These are phyloP conservation scores for Acer campestre DNA, from an alignment of 345 rosid genomes.

Conservation along the genomic window DNA sequence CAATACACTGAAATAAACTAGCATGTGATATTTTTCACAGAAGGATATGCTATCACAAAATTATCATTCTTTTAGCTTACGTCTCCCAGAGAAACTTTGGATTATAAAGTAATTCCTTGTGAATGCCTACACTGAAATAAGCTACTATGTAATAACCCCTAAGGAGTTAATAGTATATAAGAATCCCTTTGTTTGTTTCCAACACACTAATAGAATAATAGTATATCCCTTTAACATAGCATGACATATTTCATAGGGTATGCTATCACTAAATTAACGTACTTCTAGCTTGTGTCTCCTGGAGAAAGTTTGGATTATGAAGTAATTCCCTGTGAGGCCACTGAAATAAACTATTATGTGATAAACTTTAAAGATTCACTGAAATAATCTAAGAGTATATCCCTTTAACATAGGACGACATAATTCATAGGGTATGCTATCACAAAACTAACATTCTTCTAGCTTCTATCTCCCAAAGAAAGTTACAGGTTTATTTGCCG, in stretches of 20 bases:
- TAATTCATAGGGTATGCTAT: neutral
- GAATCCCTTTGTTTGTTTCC: neutral
- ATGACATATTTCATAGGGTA: neutral
- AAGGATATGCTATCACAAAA: neutral
- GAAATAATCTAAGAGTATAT: neutral
- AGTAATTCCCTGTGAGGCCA: neutral
- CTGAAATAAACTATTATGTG: neutral
- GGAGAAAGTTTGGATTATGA: neutral
- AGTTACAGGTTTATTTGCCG: neutral
- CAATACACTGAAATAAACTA: neutral
- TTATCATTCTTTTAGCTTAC: neutral
- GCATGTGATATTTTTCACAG: neutral
- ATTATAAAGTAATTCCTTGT: neutral
- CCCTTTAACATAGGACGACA: neutral
- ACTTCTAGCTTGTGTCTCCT: neutral
- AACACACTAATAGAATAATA: neutral
- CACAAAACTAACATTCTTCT: neutral
- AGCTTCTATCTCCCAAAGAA: neutral
- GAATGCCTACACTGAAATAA: neutral
- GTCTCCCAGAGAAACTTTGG: neutral
- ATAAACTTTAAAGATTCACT: neutral
- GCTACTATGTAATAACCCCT: neutral
- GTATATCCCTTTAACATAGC: neutral
- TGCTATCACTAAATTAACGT: neutral
- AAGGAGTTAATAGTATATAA: no score